A percentile compares a stretch with the other conserved stretches of the same genome.
Conservation (phyloP, 371 early-diverging fungal species). For the Syncephalis plumigaleata region DNA sequence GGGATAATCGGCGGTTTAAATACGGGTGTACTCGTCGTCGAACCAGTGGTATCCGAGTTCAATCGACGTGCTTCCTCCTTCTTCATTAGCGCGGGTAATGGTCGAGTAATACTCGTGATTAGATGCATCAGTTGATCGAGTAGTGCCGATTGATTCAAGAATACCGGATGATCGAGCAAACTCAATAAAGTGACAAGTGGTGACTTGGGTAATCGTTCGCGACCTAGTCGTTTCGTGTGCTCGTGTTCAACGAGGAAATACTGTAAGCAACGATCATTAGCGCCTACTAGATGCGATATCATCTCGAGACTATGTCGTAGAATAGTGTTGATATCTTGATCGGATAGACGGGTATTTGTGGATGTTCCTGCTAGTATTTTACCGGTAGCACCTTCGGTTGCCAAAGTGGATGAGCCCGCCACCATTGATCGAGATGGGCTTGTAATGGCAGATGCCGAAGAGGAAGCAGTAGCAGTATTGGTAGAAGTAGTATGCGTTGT, state of each 20-base stretch:
- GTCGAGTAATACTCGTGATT: slow-evolving; percentile 58
- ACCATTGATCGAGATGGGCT: too few relatives aligned
- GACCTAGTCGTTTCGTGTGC: slow-evolving; percentile 45
- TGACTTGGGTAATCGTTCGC: slow-evolving; percentile 50
- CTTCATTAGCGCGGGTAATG: slow-evolving; percentile 30
- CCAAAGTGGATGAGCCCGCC: not conserved
- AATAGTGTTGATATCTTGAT: slow-evolving; percentile 18
- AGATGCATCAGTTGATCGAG: slow-evolving; percentile 83
- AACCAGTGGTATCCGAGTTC: too few relatives aligned
- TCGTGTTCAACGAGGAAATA: slow-evolving; percentile 67
- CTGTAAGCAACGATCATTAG: slow-evolving; percentile 39
- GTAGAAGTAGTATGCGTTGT: too few relatives aligned
- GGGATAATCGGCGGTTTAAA: slow-evolving; percentile 53
- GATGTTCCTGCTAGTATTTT: too few relatives aligned
- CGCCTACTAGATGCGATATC: slow-evolving; percentile 47
- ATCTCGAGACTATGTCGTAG: slow-evolving; percentile 77
- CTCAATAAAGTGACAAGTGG: slow-evolving; percentile 74
- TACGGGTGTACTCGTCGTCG: too few relatives aligned
- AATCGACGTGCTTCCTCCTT: too few relatives aligned
- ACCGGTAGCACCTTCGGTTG: slow-evolving; percentile 17
- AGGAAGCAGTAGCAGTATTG: slow-evolving; percentile 9
- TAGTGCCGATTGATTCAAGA: slow-evolving; percentile 48
- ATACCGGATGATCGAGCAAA: slow-evolving; percentile 66
- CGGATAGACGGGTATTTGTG: too few relatives aligned
- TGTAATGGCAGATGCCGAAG: too few relatives aligned